These are phyloP conservation scores for Fusarium siculi DNA, from an alignment of 2,329 filamentous ascomycete genomes.

Conservation along the genomic window DNA sequence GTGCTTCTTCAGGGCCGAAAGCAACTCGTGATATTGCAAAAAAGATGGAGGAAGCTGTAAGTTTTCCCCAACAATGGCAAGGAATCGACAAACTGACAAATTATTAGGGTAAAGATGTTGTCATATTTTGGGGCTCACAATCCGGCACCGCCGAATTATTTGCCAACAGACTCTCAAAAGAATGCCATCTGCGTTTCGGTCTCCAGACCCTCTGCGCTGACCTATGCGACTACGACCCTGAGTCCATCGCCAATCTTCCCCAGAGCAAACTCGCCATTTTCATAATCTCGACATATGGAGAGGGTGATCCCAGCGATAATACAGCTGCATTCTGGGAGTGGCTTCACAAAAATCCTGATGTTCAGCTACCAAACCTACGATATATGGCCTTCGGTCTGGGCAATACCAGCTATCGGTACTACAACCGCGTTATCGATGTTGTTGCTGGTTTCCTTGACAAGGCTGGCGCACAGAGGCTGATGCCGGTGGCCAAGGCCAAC, in stretches of 20 bases:
- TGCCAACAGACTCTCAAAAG: conserved; percentile 86
- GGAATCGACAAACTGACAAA: not conserved
- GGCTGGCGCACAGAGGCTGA: conserved; percentile 44
- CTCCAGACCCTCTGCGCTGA: conserved; percentile 85
- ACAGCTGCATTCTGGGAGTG: conserved; percentile 46
- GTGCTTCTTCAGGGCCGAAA: conserved; percentile 39
- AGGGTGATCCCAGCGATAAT: conserved; percentile 56
- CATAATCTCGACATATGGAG: conserved; percentile 53
- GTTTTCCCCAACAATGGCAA: not conserved
- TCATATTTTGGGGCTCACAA: conserved; percentile 95
- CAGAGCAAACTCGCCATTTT: conserved; percentile 48
- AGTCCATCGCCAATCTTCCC: conserved; percentile 47
- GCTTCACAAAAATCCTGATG: conserved; percentile 29
- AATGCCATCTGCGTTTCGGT: conserved; percentile 87
- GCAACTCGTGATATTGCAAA: conserved; percentile 58
- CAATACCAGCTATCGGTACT: conserved; percentile 53
- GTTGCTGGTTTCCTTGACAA: conserved; percentile 39
- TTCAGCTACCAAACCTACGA: conserved; percentile 37
- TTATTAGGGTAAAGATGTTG: conserved; percentile 75
- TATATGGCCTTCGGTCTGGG: conserved; percentile 54
- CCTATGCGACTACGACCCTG: conserved; percentile 58
- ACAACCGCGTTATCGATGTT: conserved; percentile 50
- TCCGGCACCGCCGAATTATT: conserved; percentile 97
- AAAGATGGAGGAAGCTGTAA: conserved; percentile 46
- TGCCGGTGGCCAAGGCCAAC: conserved; percentile 46